Base-by-base conservation (phyloP, 345 rosid genomes). In the Euclidium syriacum region DNA sequence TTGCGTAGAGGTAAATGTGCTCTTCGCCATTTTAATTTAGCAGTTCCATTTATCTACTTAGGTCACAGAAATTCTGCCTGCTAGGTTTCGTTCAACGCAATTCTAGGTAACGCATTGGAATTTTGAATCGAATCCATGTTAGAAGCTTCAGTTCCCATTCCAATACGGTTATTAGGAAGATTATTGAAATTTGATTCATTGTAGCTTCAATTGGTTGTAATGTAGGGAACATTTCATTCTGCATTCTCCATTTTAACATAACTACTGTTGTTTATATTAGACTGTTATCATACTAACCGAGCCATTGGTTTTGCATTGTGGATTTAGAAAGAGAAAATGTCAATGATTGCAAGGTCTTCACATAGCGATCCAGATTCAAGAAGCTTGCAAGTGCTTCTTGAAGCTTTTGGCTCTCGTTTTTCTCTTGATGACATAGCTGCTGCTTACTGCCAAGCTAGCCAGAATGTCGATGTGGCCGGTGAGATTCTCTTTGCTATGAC, bases 351-450 rank as follows among this genome's bases (percentile, higher is more conserved):
- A 35, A 50, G 62, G 49, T 32, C 67, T 54, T 50, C 77, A n/a
- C 64, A 25, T 5, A 32, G 52, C 42, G 78, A 71, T 65, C 58
- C 54, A 10, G 76, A 75, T 52, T 47, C 52, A 30, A 64, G 62
- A 48, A 67, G 73, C 57, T 71, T 80, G 62, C 65, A 65, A 62
- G 72, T 58, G 43, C 75, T 83, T 67, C 72, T 74, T 29, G 76
- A 75, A 46, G 68, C 68, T 44, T 80, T 80, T 65, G 81, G 85
- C 10, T 67, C 79, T 29, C 58, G 61, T 39, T 77, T 78, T 54
- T 66, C 85, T 48, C 79, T 74, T 27, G 78, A 83, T 58, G 83
- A 78, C 57, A 76, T 80, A 40, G 69, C 77, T 62, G 24, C 72
- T 72, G 80, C 80, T 15, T 83, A 64, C 71, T 70, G 41, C 25